Conservation (phyloP, 306 rosid genomes). For the Senna tora region DNA sequence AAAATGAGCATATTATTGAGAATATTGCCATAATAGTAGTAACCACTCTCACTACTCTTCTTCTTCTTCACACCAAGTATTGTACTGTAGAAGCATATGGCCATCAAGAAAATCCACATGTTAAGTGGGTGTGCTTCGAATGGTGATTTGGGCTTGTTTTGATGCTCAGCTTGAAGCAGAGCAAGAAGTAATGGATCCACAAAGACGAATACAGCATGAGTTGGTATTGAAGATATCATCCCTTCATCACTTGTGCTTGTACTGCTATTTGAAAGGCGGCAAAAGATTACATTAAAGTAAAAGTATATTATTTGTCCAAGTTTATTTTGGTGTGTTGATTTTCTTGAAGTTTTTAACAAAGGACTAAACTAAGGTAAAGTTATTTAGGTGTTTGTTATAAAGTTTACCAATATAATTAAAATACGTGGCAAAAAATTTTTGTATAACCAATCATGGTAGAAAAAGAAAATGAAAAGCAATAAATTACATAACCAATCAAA, state of each 20-base stretch:
- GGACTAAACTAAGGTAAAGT: too few species aligned
- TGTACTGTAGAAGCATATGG: slow-evolving; percentile 1
- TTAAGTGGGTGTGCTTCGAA: slow-evolving; percentile 1
- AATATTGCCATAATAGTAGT: not conserved
- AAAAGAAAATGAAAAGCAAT: too few species aligned
- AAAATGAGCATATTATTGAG: not conserved
- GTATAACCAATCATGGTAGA: too few species aligned
- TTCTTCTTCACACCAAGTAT: not conserved
- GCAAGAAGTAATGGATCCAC: slow-evolving; percentile 10
- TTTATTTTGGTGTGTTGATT: too few species aligned
- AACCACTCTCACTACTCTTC: not conserved
- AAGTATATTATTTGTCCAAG: too few species aligned
- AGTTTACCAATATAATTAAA: too few species aligned
- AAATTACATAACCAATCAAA: too few species aligned
- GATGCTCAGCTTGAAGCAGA: not conserved
- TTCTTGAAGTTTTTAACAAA: too few species aligned
- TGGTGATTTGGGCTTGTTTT: not conserved
- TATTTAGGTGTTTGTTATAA: too few species aligned
- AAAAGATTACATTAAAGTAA: too few species aligned
- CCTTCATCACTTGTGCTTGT: not conserved
- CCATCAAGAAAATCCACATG: slow-evolving; percentile 3
- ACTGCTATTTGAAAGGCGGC: too few species aligned
- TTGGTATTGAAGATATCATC: not conserved
- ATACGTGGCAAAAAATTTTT: too few species aligned
- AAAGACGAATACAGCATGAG: slow-evolving; percentile 8